phyloP scores from a whole-genome alignment of 2,329 filamentous ascomycete species.

The Knufia fluminis region DNA sequence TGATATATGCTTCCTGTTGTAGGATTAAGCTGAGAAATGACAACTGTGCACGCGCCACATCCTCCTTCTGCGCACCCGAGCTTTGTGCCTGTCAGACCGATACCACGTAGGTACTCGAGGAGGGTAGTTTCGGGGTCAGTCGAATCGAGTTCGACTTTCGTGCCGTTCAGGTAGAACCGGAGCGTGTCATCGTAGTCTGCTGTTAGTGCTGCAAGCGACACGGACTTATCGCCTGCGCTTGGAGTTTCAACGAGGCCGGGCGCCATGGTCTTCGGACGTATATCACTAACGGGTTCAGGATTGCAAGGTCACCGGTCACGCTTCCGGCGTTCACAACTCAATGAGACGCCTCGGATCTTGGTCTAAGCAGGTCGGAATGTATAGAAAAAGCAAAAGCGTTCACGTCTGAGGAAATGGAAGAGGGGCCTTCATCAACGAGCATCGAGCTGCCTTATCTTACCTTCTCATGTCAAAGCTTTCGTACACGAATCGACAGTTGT shows the following conservation, averaged over 20 bases:
- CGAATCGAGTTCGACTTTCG: constrained; percentile 72
- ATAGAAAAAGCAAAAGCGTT: not conserved
- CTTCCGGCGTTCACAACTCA: not conserved
- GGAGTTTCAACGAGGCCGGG: constrained; percentile 44
- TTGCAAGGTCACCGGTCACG: not conserved
- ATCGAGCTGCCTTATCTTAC: not conserved
- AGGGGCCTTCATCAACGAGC: not conserved
- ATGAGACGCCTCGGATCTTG: not conserved
- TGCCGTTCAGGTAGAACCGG: constrained; percentile 90
- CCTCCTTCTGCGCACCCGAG: constrained; percentile 94
- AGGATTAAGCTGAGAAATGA: constrained; percentile 86
- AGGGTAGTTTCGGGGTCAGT: constrained; percentile 87
- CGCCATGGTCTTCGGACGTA: constrained; percentile 39
- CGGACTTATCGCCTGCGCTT: constrained; percentile 36
- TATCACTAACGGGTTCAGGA: not conserved
- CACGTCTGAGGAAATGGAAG: not conserved
- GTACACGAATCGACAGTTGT: too few species aligned
- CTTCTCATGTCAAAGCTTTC: not conserved
- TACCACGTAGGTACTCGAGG: constrained; percentile 82
- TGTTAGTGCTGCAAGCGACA: constrained; percentile 54
- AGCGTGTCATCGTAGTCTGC: constrained; percentile 77
- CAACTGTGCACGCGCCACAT: constrained; percentile 89
- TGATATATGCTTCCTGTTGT: constrained; percentile 91
- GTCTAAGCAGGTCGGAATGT: not conserved
- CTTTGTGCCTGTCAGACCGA: constrained; percentile 92